Conservation (phyloP, 768 basidiomycete genomes). For the Amanita jacksonii region DNA sequence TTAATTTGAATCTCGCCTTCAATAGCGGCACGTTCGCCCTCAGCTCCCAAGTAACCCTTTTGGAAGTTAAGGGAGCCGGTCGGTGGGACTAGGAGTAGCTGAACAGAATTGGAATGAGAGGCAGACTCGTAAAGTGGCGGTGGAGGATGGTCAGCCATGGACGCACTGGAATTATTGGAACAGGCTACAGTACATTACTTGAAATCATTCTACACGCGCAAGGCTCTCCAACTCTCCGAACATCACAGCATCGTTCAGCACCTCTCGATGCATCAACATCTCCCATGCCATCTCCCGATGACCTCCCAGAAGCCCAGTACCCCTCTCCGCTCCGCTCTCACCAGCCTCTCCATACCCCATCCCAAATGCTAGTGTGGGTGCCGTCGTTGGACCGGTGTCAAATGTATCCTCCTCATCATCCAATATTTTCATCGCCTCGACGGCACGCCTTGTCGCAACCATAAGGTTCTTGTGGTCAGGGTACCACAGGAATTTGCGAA, state of each 20-base stretch:
- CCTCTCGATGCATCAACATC: constrained; percentile 58
- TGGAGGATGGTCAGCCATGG: constrained; percentile 37
- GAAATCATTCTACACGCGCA: constrained; percentile 48
- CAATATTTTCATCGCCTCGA: constrained; percentile 71
- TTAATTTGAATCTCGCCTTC: constrained; percentile 88
- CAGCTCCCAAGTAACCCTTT: constrained; percentile 77
- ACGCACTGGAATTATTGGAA: constrained; percentile 12
- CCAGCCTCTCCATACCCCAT: constrained; percentile 76
- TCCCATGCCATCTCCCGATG: constrained; percentile 66
- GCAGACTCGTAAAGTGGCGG: constrained; percentile 58
- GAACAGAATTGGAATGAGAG: constrained; percentile 42
- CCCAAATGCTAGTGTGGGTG: constrained; percentile 67
- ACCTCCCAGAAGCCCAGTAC: constrained; percentile 66
- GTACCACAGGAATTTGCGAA: constrained; percentile 51
- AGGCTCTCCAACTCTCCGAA: constrained; percentile 77
- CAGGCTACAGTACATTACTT: constrained; percentile 15
- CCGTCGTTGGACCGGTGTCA: constrained; percentile 51
- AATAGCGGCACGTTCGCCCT: constrained; percentile 72
- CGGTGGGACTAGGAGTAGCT: constrained; percentile 69
- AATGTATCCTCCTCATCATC: constrained; percentile 71
- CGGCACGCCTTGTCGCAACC: constrained; percentile 51
- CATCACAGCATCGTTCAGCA: constrained; percentile 52
- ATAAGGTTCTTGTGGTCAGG: constrained; percentile 45
- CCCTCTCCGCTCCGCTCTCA: constrained; percentile 56
- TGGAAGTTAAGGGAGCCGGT: constrained; percentile 70